phyloP scores from a whole-genome alignment of 305 asterid genomes.

The Fraxinus latifolia region DNA sequence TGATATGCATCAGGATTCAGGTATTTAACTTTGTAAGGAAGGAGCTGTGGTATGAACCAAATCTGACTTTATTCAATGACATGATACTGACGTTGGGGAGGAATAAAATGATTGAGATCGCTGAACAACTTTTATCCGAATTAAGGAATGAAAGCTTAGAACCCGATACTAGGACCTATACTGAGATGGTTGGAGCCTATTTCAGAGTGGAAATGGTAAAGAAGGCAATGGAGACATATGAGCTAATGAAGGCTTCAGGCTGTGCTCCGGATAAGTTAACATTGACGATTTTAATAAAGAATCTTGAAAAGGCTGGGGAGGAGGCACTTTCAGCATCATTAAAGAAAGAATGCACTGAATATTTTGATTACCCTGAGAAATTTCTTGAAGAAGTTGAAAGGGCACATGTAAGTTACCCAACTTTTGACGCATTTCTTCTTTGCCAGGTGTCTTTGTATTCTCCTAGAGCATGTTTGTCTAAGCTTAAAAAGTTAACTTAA shows the following conservation, averaged over 20 bases:
- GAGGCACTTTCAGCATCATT: conserved; percentile 39
- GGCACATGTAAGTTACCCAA: conserved; percentile 41
- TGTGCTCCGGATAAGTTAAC: conserved; percentile 62
- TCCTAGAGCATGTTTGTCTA: not conserved
- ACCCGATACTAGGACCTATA: conserved; percentile 59
- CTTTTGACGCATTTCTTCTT: conserved; percentile 6
- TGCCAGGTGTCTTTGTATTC: not conserved
- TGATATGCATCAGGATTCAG: conserved; percentile 46
- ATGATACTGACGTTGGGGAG: conserved; percentile 60
- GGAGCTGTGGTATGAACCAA: conserved; percentile 65
- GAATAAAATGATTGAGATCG: conserved; percentile 52
- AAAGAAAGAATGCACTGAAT: conserved; percentile 53
- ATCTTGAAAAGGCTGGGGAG: conserved; percentile 64
- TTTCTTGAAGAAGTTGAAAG: conserved; percentile 53
- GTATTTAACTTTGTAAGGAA: conserved; percentile 61
- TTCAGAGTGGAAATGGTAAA: conserved; percentile 52
- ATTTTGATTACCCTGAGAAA: conserved; percentile 53
- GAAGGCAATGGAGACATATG: conserved; percentile 62
- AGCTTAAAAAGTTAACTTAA: not conserved
- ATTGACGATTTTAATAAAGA: conserved; percentile 53
- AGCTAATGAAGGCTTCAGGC: conserved; percentile 67
- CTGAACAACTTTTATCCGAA: conserved; percentile 47
- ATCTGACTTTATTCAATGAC: conserved; percentile 48
- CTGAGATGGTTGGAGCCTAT: conserved; percentile 76
- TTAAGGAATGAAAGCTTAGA: conserved; percentile 52